Conservation (phyloP, 768 basidiomycete genomes). For the Agaricus blazei region DNA sequence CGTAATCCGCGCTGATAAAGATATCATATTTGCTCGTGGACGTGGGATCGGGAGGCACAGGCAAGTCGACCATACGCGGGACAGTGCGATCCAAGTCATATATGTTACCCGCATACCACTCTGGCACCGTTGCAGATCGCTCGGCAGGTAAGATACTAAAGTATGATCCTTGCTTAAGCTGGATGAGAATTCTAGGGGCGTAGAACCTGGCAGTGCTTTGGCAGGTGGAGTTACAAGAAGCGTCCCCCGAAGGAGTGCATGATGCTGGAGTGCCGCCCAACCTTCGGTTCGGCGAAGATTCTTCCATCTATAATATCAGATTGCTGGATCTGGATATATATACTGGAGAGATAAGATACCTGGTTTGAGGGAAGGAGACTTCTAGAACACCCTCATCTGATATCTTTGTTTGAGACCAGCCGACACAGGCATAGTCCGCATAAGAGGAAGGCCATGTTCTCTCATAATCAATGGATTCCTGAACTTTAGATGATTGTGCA, state of each 20-base stretch:
- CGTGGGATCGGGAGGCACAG: constrained; percentile 33
- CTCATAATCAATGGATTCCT: constrained; percentile 42
- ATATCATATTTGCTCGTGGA: constrained; percentile 56
- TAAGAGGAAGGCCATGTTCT: constrained; percentile 62
- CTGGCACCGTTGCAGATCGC: constrained; percentile 21
- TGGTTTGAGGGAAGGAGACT: constrained; percentile 62
- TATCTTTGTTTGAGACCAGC: constrained; percentile 47
- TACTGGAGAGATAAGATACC: constrained; percentile 25
- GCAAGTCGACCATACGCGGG: constrained; percentile 45
- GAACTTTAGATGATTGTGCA: constrained; percentile 31
- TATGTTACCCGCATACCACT: constrained; percentile 87
- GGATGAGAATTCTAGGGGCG: constrained; percentile 39
- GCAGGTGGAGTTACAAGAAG: constrained; percentile 52
- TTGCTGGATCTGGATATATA: not conserved
- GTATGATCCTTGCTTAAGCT: constrained; percentile 70
- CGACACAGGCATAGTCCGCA: constrained; percentile 55
- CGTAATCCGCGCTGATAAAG: constrained; percentile 79
- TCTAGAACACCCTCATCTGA: constrained; percentile 41
- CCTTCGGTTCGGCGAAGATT: constrained; percentile 72
- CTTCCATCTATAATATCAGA: constrained; percentile 51
- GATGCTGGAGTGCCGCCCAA: constrained; percentile 84
- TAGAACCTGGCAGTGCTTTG: constrained; percentile 6
- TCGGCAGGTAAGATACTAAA: constrained; percentile 57
- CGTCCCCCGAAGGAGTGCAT: constrained; percentile 61
- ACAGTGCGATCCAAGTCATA: constrained; percentile 59